These are phyloP conservation scores for Penicillium bovifimosum DNA, from an alignment of 495 filamentous ascomycete genomes.

Conservation along the genomic window DNA sequence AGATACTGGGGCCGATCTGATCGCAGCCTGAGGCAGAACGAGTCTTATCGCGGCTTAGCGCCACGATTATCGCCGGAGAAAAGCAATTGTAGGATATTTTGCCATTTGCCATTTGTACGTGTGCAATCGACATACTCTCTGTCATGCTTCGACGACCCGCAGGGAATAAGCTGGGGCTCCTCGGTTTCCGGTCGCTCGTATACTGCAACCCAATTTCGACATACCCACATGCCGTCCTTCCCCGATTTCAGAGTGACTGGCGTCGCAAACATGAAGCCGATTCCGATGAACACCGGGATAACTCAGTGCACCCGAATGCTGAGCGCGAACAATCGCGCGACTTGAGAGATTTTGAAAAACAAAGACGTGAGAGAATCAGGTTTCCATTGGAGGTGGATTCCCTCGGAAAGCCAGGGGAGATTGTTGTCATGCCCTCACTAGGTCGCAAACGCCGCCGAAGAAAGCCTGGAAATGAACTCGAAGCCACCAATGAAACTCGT, in stretches of 20 bases:
- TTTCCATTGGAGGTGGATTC: constrained; percentile 26
- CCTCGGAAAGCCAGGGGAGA: constrained; percentile 39
- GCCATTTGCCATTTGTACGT: constrained; percentile 6
- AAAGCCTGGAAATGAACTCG: constrained; percentile 1
- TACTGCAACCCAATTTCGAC: constrained; percentile 5
- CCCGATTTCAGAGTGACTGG: constrained; percentile 19
- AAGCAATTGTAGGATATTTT: constrained; percentile 7
- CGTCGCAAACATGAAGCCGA: constrained; percentile 4
- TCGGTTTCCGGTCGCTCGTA: constrained; percentile 9
- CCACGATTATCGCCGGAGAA: constrained; percentile 10
- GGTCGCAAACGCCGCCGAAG: constrained; percentile 14
- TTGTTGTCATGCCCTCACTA: constrained; percentile 31
- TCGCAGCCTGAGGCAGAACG: constrained; percentile 1
- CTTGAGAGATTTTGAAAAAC: not conserved
- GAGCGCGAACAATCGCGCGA: constrained; percentile 1
- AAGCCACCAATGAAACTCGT: not conserved
- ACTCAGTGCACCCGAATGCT: no score
- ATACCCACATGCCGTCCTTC: constrained; percentile 11
- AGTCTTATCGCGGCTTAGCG: constrained; percentile 9
- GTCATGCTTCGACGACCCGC: constrained; percentile 25
- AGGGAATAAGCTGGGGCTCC: constrained; percentile 11
- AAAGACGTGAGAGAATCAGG: not conserved
- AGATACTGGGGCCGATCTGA: not conserved
- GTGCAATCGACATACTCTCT: constrained; percentile 2
- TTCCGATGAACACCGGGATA: not conserved